phyloP scores from a whole-genome alignment of 148 eudicot genomes.

The Oxyria digyna region DNA sequence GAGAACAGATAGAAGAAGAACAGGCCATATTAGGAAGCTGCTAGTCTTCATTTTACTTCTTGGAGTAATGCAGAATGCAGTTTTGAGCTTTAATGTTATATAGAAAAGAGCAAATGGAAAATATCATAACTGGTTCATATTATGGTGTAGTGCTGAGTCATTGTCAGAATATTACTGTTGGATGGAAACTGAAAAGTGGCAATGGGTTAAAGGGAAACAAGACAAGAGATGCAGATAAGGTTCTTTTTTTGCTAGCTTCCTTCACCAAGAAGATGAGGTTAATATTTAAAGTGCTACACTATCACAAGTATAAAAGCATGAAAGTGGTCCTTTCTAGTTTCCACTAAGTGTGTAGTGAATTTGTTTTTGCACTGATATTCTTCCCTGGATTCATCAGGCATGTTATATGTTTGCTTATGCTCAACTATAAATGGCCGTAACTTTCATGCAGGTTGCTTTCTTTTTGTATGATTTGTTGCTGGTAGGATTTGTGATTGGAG shows the following conservation, averaged over 20 bases:
- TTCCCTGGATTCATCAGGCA: background rate
- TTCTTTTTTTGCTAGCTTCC: background rate
- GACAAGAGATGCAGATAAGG: slow-evolving; percentile 6
- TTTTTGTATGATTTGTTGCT: too few species aligned
- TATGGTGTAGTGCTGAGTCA: background rate
- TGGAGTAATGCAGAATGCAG: background rate
- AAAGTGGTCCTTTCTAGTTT: background rate
- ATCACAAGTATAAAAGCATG: background rate
- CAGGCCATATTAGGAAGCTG: slow-evolving; percentile 6
- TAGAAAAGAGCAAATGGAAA: background rate
- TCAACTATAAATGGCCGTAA: background rate
- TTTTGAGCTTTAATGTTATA: background rate
- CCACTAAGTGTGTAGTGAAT: background rate
- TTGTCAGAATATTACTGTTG: background rate
- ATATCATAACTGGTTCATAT: background rate
- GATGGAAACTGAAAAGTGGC: background rate
- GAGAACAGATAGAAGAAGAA: slow-evolving; percentile 12
- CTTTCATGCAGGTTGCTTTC: background rate
- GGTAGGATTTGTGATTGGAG: too few species aligned
- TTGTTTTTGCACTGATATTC: background rate
- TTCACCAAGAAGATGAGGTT: background rate
- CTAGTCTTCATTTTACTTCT: slow-evolving; percentile 1
- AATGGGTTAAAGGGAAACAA: background rate
- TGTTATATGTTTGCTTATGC: too few species aligned
- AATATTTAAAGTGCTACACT: background rate